These are phyloP conservation scores for Colletotrichum tofieldiae DNA, from an alignment of 2,329 filamentous ascomycete genomes.

Conservation along the genomic window DNA sequence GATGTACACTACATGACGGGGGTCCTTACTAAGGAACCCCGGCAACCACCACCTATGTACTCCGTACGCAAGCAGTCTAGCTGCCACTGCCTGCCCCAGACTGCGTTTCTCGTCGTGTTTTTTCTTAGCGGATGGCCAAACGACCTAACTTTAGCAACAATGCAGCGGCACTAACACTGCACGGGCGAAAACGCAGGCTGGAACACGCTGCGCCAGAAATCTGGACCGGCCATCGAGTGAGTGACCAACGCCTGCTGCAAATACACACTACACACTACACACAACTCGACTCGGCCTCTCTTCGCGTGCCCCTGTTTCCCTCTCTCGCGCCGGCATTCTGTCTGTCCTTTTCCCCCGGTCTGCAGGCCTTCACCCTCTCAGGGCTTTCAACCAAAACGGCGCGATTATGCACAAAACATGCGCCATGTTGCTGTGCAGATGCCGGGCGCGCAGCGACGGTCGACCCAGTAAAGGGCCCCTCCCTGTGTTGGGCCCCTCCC, in stretches of 20 bases:
- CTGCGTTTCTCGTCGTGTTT: constrained; percentile 6
- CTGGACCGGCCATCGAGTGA: constrained; percentile 27
- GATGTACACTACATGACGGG: constrained; percentile 7
- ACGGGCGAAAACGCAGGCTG: constrained; percentile 26
- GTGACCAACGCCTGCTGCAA: constrained; percentile 18
- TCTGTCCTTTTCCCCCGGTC: background rate
- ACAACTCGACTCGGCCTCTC: background rate
- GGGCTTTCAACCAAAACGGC: constrained; percentile 1
- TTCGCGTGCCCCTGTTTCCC: background rate
- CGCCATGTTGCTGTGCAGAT: constrained; percentile 13
- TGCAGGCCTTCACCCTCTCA: background rate
- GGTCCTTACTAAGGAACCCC: constrained; percentile 5
- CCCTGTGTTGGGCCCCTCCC: background rate
- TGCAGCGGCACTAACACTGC: constrained; percentile 27
- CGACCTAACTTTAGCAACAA: constrained; percentile 43
- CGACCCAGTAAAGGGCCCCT: background rate
- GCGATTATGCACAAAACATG: constrained; percentile 22
- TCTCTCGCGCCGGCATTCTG: background rate
- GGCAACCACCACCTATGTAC: background rate
- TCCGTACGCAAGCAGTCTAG: too few species aligned
- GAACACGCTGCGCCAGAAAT: constrained; percentile 36
- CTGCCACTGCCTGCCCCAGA: constrained; percentile 5
- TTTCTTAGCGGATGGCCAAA: constrained; percentile 19
- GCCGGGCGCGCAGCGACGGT: background rate
- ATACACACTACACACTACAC: background rate